Conservation (phyloP, 2,329 filamentous ascomycete species). For the Aureobasidium vineae region DNA sequence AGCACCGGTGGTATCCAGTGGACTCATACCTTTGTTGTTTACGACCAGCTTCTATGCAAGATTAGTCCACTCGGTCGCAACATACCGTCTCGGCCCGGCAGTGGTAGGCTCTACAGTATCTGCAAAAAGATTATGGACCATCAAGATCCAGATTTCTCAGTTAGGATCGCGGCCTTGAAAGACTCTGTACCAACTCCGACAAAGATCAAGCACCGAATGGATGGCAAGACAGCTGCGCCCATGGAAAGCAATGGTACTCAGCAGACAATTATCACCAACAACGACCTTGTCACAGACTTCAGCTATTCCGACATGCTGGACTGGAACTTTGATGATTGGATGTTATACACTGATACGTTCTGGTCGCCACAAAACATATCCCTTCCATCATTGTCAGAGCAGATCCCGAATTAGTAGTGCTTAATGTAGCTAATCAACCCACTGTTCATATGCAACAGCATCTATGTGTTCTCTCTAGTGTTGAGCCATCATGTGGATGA, state of each 20-base stretch:
- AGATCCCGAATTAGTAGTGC: background rate
- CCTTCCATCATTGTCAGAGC: conserved; percentile 2
- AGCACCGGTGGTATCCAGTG: conserved; percentile 14
- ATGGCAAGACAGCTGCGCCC: background rate
- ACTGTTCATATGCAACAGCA: background rate
- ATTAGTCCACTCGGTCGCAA: background rate
- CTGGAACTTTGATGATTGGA: conserved; percentile 27
- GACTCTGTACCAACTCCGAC: conserved; percentile 14
- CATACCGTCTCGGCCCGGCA: conserved; percentile 2
- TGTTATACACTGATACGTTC: conserved; percentile 16
- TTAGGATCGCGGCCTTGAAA: background rate
- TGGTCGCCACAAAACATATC: conserved; percentile 3
- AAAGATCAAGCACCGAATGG: background rate
- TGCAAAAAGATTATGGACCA: conserved; percentile 23
- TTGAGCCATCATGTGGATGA: background rate
- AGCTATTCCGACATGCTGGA: conserved; percentile 15
- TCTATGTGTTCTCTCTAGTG: background rate
- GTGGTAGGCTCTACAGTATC: conserved; percentile 6
- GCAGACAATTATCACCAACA: background rate
- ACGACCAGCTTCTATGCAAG: conserved; percentile 19
- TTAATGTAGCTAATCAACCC: background rate
- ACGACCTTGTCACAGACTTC: background rate
- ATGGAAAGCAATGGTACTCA: background rate
- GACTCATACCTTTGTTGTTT: conserved; percentile 9
- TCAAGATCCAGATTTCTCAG: conserved; percentile 21